These are phyloP conservation scores for Xylaria nigripes DNA, from an alignment of 495 filamentous ascomycete genomes.

Conservation along the genomic window DNA sequence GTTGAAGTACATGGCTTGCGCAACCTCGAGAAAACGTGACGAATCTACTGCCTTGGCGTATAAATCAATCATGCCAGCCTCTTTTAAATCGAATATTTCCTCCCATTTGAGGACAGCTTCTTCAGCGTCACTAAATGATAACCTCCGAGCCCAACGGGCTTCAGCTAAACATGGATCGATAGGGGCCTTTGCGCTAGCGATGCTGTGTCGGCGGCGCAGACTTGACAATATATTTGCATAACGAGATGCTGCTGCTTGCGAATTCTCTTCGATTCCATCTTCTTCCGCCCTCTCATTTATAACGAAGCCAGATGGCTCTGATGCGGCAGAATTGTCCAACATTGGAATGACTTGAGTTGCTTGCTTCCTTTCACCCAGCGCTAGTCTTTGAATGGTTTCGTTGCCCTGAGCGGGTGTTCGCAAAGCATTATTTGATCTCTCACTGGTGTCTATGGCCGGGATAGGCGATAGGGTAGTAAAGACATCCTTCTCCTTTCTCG, in stretches of 20 bases:
- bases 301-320: slow-evolving; percentile 34
- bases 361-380: slow-evolving; percentile 16
- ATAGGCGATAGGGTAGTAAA: slow-evolving; percentile 18
- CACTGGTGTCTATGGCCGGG: slow-evolving; percentile 6
- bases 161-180: slow-evolving; percentile 38
- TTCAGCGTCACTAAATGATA: slow-evolving; percentile 86
- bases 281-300: slow-evolving; percentile 41
- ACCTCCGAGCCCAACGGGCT: slow-evolving; percentile 63
- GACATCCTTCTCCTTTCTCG: slow-evolving; percentile 26
- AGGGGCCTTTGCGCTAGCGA: slow-evolving; percentile 29
- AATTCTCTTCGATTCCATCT: slow-evolving; percentile 32
- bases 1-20: slow-evolving; percentile 47
- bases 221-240: slow-evolving; percentile 14
- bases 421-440: slow-evolving; percentile 9
- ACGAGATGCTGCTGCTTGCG: slow-evolving; percentile 30
- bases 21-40: slow-evolving; percentile 44
- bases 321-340: slow-evolving; percentile 16
- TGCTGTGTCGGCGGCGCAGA: slow-evolving; percentile 43
- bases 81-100: slow-evolving; percentile 33
- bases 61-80: slow-evolving; percentile 11
- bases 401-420: slow-evolving; percentile 6
- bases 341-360: slow-evolving; percentile 11
- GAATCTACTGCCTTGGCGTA: slow-evolving; percentile 27
- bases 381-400: slow-evolving; percentile 10
- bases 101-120: slow-evolving; percentile 73